Conservation (phyloP, 805 yeast species). For the Wickerhamomyces kurtzmanii region DNA sequence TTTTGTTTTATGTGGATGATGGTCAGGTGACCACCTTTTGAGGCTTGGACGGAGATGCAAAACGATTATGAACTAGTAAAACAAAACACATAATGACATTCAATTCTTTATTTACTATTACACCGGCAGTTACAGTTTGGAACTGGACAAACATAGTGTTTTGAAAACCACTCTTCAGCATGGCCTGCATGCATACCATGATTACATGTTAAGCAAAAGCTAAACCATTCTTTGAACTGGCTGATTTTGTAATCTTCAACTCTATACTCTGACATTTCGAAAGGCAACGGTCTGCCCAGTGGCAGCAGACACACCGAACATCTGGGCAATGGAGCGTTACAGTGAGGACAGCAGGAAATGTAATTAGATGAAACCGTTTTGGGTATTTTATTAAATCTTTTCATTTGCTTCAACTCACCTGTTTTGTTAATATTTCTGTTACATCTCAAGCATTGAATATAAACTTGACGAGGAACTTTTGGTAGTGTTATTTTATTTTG, state of each 20-base stretch:
- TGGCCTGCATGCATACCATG: slow-evolving; percentile 95
- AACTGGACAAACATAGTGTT: slow-evolving; percentile 84
- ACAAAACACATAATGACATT: no score
- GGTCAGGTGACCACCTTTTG: neutral
- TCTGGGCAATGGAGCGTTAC: slow-evolving; percentile 81
- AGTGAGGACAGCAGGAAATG: slow-evolving; percentile 55
- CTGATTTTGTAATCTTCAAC: slow-evolving; percentile 14
- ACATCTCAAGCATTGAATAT: slow-evolving; percentile 74
- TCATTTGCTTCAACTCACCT: slow-evolving; percentile 5
- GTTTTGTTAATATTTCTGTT: slow-evolving; percentile 54
- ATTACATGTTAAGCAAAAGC: slow-evolving; percentile 82
- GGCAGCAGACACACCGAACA: slow-evolving; percentile 85
- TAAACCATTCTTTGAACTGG: slow-evolving; percentile 71
- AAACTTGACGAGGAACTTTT: slow-evolving; percentile 63
- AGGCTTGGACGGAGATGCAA: no score
- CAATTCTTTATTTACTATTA: slow-evolving; percentile 42
- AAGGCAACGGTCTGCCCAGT: slow-evolving; percentile 57
- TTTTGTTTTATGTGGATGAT: neutral
- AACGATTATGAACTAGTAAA: no score
- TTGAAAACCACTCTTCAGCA: slow-evolving; percentile 92
- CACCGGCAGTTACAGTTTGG: slow-evolving; percentile 88
- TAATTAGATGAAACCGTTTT: slow-evolving; percentile 1
- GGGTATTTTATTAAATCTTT: slow-evolving; percentile 4
- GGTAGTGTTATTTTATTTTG: slow-evolving; percentile 36
- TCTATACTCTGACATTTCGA: slow-evolving; percentile 8